Evolutionary conservation across 495 filamentous ascomycete genomes (phyloP).

Genomic region (Elasticomyces elasticus): DNA sequence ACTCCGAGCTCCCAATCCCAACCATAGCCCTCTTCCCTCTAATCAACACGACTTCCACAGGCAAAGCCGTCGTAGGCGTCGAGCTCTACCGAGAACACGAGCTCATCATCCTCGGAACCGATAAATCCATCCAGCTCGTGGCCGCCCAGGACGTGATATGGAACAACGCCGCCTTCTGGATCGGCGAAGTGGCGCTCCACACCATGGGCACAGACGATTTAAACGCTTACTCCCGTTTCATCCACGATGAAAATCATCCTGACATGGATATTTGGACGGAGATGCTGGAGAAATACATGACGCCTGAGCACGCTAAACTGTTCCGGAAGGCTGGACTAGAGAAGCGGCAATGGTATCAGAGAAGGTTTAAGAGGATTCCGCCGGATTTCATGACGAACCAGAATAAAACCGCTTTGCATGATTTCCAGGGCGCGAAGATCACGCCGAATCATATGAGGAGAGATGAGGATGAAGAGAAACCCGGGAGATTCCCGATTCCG

Average conservation of each 20-base stretch:
- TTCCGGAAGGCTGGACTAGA: background rate
- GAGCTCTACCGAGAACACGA: background rate
- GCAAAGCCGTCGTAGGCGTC: background rate
- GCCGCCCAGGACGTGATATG: background rate
- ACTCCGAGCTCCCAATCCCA: background rate
- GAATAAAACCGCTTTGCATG: background rate
- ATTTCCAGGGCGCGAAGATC: background rate
- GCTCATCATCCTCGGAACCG: background rate
- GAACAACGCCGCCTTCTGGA: background rate
- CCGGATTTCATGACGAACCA: background rate
- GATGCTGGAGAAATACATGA: background rate
- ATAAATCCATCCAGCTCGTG: no score
- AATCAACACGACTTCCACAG: background rate
- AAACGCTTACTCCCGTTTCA: background rate
- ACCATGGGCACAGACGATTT: background rate
- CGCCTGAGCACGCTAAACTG: background rate
- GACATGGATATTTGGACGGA: background rate
- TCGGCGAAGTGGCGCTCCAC: background rate
- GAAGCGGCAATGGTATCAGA: background rate
- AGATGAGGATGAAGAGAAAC: background rate
- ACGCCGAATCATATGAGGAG: background rate
- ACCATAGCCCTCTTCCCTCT: constrained; percentile 3
- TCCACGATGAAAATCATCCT: background rate
- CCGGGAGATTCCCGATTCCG: background rate
- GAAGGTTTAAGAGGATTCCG: background rate